A percentile compares a stretch with the other conserved stretches of the same genome.
phyloP scores from a whole-genome alignment of 768 basidiomycete species.

The Thelephora ganbajun region DNA sequence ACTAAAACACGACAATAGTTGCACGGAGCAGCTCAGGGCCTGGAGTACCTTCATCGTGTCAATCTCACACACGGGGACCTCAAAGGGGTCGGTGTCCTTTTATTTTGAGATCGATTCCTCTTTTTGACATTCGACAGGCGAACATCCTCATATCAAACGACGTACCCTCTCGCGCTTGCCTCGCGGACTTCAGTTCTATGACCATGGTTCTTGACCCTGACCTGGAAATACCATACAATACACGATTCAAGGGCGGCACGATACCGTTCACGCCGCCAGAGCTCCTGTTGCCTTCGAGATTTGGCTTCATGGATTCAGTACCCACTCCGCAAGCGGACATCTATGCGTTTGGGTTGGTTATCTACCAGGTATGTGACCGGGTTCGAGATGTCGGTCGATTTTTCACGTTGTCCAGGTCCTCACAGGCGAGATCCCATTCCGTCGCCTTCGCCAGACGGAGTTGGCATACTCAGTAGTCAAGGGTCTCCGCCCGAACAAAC shows the following conservation, averaged over 20 bases:
- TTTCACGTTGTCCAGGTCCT: background rate
- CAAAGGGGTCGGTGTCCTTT: background rate
- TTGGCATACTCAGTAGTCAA: background rate
- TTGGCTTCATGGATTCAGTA: background rate
- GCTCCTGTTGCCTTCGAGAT: background rate
- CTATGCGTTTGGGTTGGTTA: background rate
- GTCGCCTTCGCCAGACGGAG: background rate
- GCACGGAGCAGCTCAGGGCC: no score
- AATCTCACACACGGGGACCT: conserved; percentile 1
- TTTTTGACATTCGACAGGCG: conserved; percentile 2
- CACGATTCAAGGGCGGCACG: background rate
- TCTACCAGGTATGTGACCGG: no score
- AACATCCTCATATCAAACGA: conserved; percentile 12
- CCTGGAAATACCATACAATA: background rate
- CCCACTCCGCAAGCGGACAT: background rate
- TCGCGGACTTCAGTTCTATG: conserved; percentile 14
- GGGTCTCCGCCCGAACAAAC: background rate
- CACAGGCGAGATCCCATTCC: background rate
- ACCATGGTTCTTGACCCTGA: background rate
- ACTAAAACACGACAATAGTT: no score
- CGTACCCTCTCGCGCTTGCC: conserved; percentile 5
- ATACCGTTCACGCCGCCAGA: background rate
- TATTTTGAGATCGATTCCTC: background rate
- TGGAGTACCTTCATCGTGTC: background rate
- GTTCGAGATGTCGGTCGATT: background rate